Evolutionary conservation across 2,329 filamentous ascomycete species (phyloP).

Genomic region (Trichoderma citrinoviride): DNA sequence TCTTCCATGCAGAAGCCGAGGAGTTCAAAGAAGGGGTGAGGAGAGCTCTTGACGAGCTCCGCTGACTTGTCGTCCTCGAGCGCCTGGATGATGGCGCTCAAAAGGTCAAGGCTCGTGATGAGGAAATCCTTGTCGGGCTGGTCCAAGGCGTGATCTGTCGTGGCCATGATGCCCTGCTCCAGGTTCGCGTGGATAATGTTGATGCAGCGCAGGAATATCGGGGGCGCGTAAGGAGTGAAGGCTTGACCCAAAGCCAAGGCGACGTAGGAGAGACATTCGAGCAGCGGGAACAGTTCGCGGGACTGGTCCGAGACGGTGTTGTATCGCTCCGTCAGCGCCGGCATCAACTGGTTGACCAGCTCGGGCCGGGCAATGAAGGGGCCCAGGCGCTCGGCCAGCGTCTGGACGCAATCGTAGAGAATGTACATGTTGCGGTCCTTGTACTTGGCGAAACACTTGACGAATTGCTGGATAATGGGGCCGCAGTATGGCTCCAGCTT

Average conservation of each 20-base stretch:
- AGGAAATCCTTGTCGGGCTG: conserved; percentile 94
- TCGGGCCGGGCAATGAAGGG: conserved; percentile 75
- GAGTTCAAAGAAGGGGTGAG: conserved; percentile 86
- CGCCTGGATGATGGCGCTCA: conserved; percentile 91
- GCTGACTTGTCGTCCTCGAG: conserved; percentile 70
- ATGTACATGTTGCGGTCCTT: conserved; percentile 99
- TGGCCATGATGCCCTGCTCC: conserved; percentile 71
- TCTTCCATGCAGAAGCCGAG: conserved; percentile 92
- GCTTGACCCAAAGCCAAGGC: conserved; percentile 77
- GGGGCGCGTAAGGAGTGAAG: conserved; percentile 80
- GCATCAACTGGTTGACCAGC: conserved; percentile 86
- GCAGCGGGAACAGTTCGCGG: conserved; percentile 85
- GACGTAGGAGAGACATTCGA: conserved; percentile 96
- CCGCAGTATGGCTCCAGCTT: conserved; percentile 80
- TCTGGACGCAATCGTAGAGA: conserved; percentile 97
- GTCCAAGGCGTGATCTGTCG: conserved; percentile 66
- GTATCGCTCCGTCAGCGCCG: conserved; percentile 84
- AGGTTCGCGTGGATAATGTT: conserved; percentile 90
- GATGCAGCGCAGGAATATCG: conserved; percentile 85
- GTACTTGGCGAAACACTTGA: conserved; percentile 88
- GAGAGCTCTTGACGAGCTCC: conserved; percentile 71
- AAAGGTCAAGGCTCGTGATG: conserved; percentile 87
- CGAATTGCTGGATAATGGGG: conserved; percentile 89
- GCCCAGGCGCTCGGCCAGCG: conserved; percentile 86
- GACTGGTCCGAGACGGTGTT: conserved; percentile 84